A percentile compares a stretch with the other conserved stretches of the same genome.
These are phyloP conservation scores for Boletus smithii DNA, from an alignment of 1,284 basidiomycete species.

Conservation along the genomic window DNA sequence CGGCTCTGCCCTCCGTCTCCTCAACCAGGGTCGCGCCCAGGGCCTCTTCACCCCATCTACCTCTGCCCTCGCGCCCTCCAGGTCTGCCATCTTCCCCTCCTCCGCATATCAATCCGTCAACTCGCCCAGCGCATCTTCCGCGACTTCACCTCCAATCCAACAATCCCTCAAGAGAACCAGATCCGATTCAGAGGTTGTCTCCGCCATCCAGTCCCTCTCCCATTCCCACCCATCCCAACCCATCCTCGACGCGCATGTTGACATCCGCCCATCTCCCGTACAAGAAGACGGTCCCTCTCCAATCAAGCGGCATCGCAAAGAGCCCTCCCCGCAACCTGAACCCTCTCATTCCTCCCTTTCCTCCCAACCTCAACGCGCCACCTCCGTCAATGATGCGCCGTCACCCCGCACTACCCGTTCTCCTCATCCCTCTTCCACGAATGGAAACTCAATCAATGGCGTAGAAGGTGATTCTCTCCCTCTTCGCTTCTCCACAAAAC, in stretches of 20 bases:
- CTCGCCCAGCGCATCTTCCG: constrained; percentile 44
- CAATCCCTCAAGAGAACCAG: constrained; percentile 45
- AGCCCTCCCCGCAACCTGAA: constrained; percentile 39
- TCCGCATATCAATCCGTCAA: constrained; percentile 41
- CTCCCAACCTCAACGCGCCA: constrained; percentile 18
- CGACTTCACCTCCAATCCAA: constrained; percentile 54
- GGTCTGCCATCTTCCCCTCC: constrained; percentile 36
- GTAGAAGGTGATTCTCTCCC: constrained; percentile 40
- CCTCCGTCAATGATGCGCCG: constrained; percentile 17
- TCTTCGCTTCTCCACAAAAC: constrained; percentile 68
- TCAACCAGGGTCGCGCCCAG: constrained; percentile 82
- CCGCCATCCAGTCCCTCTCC: constrained; percentile 15
- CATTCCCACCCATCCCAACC: constrained; percentile 30
- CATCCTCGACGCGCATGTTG: constrained; percentile 41
- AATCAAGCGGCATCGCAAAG: constrained; percentile 61
- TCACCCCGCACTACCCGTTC: constrained; percentile 36
- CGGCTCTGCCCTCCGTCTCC: constrained; percentile 71
- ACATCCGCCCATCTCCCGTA: constrained; percentile 44
- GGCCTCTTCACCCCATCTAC: constrained; percentile 81
- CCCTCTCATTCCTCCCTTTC: constrained; percentile 18
- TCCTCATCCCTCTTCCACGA: constrained; percentile 28
- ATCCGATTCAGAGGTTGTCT: constrained; percentile 43
- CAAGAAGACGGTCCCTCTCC: constrained; percentile 61
- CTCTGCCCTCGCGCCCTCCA: constrained; percentile 43
- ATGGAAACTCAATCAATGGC: constrained; percentile 35